Percentiles rank a stretch among this genome's conserved stretches.
These are phyloP conservation scores for Solanum sejunctum DNA, from an alignment of 257 asterid species.

Conservation along the genomic window DNA sequence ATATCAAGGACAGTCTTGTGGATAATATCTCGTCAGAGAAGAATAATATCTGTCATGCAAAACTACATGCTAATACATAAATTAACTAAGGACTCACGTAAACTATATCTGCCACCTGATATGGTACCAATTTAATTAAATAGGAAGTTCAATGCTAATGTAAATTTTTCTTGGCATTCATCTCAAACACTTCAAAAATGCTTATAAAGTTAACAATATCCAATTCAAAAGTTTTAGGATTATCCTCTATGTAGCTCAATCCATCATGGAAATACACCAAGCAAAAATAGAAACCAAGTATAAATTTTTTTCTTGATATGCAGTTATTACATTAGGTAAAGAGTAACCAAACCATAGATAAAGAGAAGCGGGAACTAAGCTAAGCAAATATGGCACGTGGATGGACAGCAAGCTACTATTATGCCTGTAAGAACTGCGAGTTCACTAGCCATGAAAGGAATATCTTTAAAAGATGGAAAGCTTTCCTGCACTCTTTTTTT, in stretches of 20 bases:
- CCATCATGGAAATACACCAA: background rate
- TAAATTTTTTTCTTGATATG: background rate
- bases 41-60: background rate
- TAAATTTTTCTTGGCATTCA: background rate
- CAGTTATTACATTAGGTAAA: background rate
- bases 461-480: background rate
- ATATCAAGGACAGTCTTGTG: background rate
- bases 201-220: background rate
- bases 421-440: background rate
- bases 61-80: background rate
- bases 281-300: background rate
- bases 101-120: background rate
- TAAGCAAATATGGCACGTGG: background rate
- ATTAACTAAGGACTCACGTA: background rate
- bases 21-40: slow-evolving; percentile 11
- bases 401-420: background rate
- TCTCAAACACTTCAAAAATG: background rate
- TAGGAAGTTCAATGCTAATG: background rate
- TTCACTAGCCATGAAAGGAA: background rate
- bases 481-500: background rate
- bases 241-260: background rate
- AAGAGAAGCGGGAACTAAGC: background rate
- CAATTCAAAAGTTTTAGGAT: background rate
- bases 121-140: background rate
- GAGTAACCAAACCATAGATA: background rate